phyloP scores from a whole-genome alignment of 2,329 filamentous ascomycete species.

The Trichoderma asperellum region DNA sequence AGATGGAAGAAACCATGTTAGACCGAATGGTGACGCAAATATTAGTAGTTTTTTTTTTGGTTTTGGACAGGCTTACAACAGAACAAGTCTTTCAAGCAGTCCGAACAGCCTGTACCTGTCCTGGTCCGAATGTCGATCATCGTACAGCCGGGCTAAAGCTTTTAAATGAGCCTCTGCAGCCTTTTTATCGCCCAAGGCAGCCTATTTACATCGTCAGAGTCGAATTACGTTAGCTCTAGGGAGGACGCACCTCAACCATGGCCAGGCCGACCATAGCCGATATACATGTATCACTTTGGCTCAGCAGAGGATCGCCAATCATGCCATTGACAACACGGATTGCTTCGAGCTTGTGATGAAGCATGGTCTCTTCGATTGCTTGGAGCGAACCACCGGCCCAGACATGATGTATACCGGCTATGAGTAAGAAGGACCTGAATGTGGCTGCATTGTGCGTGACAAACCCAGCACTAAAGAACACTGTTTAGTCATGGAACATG shows the following conservation, averaged over 20 bases:
- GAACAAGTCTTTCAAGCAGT: neutral
- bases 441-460: neutral
- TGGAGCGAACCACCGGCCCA: slow-evolving; percentile 7
- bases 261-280: neutral
- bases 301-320: neutral
- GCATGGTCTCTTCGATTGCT: slow-evolving; percentile 14
- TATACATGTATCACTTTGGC: slow-evolving; percentile 4
- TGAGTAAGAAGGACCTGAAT: neutral
- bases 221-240: neutral
- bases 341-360: slow-evolving; percentile 12
- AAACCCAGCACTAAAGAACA: neutral
- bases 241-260: neutral
- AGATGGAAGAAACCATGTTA: neutral
- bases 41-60: neutral
- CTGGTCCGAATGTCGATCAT: neutral
- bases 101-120: neutral
- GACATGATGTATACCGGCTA: slow-evolving; percentile 9
- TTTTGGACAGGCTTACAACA: neutral
- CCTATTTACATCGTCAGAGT: neutral
- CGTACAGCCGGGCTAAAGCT: neutral
- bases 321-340: slow-evolving; percentile 9
- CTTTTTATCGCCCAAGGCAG: neutral
- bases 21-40: neutral
- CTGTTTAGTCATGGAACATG: neutral
- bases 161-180: neutral